Evolutionary conservation across 1,284 basidiomycete species (phyloP), one percentile per base, ranked within the genome.

Genomic region (Apiotrichum gamsii): DNA sequence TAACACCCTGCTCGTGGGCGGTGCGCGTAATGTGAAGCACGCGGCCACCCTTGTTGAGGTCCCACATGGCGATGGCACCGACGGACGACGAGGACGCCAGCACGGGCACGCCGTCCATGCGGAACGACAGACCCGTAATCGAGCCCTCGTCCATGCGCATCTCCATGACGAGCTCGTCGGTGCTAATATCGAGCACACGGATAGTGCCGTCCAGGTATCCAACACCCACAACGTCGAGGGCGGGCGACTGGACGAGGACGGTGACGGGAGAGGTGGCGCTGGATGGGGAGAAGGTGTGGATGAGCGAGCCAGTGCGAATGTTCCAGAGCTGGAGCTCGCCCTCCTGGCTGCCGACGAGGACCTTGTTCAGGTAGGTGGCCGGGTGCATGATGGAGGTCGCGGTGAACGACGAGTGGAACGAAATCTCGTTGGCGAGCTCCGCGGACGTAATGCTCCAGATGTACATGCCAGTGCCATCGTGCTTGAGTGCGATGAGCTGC

Each of bases 321-420:
- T 98, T 99, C 90, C 90, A 98, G n/a, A 99, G 73, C 56, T 94
- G 87, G 59, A 98, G 72, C 43, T 76, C 76, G 10, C 95, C 95
- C 65, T 91, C 78, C 48, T 76, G 79, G 56, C 87, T 88, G 1
- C 84, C 84, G 9, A 98, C 80, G 1, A 98, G 76, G 1, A 98
- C 78, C 74, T 98, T 98, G 77, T 99, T 97, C 45, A 99, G 73
- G 71, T 98, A 98, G 4, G 95, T 98, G 1, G 90, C 85, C 1
- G 95, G 95, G 69, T 99, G 95, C 6, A 96, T 76, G 24, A 96
- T 73, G 16, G 78, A 79, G 10, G 82, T 86, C 9, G 94, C 93
- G 1, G 82, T 85, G 68, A 97, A 97, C 5, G 59, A 55, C 4
- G 58, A 45, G 47, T 69, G 69, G 56, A 73, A 93, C 42, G 82